phyloP scores from a whole-genome alignment of 2,329 filamentous ascomycete genomes.

The Sarocladium brachiariae region DNA sequence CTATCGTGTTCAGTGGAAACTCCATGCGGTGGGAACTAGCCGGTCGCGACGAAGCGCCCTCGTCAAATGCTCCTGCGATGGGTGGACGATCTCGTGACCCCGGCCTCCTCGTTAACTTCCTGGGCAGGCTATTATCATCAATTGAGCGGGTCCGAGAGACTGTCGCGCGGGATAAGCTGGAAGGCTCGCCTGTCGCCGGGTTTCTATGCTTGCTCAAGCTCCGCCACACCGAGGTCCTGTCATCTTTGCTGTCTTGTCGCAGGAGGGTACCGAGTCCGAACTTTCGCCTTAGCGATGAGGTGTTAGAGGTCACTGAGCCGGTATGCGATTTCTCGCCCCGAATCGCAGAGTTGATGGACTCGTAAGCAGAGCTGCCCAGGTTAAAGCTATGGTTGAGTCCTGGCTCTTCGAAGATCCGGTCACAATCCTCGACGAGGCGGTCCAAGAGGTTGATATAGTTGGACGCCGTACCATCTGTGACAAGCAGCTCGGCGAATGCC shows the following conservation, averaged over 20 bases:
- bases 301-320: slow-evolving; percentile 76
- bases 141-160: slow-evolving; percentile 70
- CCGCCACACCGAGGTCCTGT: slow-evolving; percentile 74
- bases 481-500: slow-evolving; percentile 81
- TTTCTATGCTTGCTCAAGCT: slow-evolving; percentile 78
- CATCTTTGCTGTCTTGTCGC: slow-evolving; percentile 72
- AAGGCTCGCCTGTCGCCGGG: slow-evolving; percentile 50
- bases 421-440: slow-evolving; percentile 81
- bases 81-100: slow-evolving; percentile 54
- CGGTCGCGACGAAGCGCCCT: slow-evolving; percentile 38
- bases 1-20: slow-evolving; percentile 52
- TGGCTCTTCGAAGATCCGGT: slow-evolving; percentile 73
- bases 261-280: slow-evolving; percentile 74
- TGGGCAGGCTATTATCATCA: slow-evolving; percentile 52
- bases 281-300: slow-evolving; percentile 76
- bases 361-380: slow-evolving; percentile 39
- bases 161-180: slow-evolving; percentile 60
- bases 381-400: slow-evolving; percentile 33
- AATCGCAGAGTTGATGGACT: slow-evolving; percentile 50
- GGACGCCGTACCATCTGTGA: slow-evolving; percentile 69
- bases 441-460: slow-evolving; percentile 86
- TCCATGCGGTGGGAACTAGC: slow-evolving; percentile 51
- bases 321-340: slow-evolving; percentile 53
- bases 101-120: slow-evolving; percentile 36
- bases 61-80: slow-evolving; percentile 56